A percentile compares a stretch with the other conserved stretches of the same genome.
These are phyloP conservation scores for Xylaria hypoxylon DNA, from an alignment of 2,329 filamentous ascomycete genomes.

Conservation along the genomic window DNA sequence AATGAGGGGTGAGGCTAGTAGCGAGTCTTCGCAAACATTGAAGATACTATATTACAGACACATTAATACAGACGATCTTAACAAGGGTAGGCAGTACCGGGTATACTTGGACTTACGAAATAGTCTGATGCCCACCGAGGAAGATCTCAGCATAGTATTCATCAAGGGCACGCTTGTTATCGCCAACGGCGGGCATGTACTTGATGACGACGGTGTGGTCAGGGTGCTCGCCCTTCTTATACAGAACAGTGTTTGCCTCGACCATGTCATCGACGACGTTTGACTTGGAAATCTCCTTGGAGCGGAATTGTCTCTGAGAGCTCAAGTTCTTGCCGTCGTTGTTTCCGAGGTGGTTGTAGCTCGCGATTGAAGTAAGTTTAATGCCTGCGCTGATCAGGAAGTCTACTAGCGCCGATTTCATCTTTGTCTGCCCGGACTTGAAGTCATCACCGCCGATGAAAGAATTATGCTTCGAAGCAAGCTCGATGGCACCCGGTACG, in stretches of 20 bases:
- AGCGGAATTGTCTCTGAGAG: constrained; percentile 98
- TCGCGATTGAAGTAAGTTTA: constrained; percentile 97
- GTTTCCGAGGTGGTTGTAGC: constrained; percentile 99
- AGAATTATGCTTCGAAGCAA: constrained; percentile 86
- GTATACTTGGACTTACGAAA: constrained; percentile 67
- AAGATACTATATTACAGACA: constrained; percentile 73
- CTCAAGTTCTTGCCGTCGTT: constrained; percentile 99
- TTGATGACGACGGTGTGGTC: constrained; percentile 99
- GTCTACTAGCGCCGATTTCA: constrained; percentile 99
- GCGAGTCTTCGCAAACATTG: constrained; percentile 99
- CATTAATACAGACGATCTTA: constrained; percentile 7
- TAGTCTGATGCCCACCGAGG: constrained; percentile 97
- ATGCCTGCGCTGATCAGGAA: constrained; percentile 99
- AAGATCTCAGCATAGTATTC: constrained; percentile 99
- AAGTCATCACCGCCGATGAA: constrained; percentile 99
- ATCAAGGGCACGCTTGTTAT: constrained; percentile 98
- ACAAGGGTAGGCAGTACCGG: not conserved
- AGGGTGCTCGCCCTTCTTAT: constrained; percentile 91
- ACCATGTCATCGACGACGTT: constrained; percentile 99
- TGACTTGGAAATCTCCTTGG: constrained; percentile 99
- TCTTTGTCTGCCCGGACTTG: constrained; percentile 99
- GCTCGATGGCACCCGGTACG: constrained; percentile 88
- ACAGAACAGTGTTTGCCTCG: constrained; percentile 90
- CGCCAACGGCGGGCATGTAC: constrained; percentile 98
- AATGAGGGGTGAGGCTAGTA: constrained; percentile 94